These are phyloP conservation scores for Phytophthora palmivora DNA, from an alignment of 352 stramenopile species.

Conservation along the genomic window DNA sequence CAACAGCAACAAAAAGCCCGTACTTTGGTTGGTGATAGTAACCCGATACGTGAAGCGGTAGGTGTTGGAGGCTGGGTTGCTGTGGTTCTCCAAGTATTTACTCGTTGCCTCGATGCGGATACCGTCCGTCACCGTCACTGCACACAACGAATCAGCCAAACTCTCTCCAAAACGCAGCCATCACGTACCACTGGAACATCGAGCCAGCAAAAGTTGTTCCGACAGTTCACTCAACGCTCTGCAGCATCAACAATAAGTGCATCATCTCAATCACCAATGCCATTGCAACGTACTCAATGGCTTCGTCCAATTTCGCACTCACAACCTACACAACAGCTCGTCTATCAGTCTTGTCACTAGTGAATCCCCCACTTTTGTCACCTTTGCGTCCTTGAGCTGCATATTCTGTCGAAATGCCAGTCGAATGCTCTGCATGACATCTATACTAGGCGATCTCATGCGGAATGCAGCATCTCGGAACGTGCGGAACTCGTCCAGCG, in stretches of 20 bases:
- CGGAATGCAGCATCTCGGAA: constrained; percentile 50
- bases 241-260: constrained; percentile 10
- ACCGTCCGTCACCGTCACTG: constrained; percentile 74
- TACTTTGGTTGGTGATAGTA: constrained; percentile 83
- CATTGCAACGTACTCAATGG: constrained; percentile 52
- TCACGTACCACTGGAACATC: constrained; percentile 74
- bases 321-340: constrained; percentile 32
- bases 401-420: constrained; percentile 53
- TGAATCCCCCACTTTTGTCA: constrained; percentile 10
- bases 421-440: constrained; percentile 50
- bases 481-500: constrained; percentile 53
- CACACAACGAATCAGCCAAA: constrained; percentile 11
- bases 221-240: constrained; percentile 72
- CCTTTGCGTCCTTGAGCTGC: constrained; percentile 45
- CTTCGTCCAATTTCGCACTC: constrained; percentile 68
- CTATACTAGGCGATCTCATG: constrained; percentile 30
- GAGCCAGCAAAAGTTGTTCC: constrained; percentile 67
- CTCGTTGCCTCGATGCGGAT: constrained; percentile 80
- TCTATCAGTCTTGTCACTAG: neutral
- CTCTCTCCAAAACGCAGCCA: neutral
- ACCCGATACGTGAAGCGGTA: constrained; percentile 85
- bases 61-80: constrained; percentile 50
- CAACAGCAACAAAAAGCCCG: constrained; percentile 2
- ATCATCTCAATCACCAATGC: neutral
- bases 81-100: constrained; percentile 68